These are phyloP conservation scores for Starmerella cellae DNA, from an alignment of 805 yeast genomes.

Conservation along the genomic window DNA sequence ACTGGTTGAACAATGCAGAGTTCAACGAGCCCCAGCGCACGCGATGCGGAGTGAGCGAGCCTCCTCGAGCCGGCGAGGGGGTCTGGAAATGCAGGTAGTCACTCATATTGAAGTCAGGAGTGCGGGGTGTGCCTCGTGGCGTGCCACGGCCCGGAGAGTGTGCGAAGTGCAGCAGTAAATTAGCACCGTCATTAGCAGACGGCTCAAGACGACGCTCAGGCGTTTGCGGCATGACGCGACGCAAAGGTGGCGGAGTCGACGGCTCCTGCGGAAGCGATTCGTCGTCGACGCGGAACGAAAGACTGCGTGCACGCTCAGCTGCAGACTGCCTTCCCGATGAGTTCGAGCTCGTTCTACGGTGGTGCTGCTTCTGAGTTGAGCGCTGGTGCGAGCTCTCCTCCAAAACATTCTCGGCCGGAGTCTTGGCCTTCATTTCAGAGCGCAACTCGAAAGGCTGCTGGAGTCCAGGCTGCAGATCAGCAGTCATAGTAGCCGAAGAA, in stretches of 20 bases:
- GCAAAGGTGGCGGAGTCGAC: conserved; percentile 16
- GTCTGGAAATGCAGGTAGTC: conserved; percentile 71
- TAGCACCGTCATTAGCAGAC: conserved; percentile 52
- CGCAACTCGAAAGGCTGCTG: not conserved
- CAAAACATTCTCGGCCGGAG: no score
- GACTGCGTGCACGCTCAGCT: not conserved
- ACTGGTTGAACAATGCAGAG: conserved; percentile 9
- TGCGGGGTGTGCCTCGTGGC: conserved; percentile 25
- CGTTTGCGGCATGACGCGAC: conserved; percentile 21
- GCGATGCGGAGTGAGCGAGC: conserved; percentile 11
- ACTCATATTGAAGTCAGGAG: conserved; percentile 53
- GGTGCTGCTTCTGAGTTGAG: no score
- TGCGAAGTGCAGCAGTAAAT: conserved; percentile 64
- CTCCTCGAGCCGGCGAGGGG: conserved; percentile 36
- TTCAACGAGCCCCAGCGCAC: conserved; percentile 13
- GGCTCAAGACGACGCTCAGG: conserved; percentile 20
- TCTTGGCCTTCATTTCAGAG: not conserved
- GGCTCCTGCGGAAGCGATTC: conserved; percentile 13
- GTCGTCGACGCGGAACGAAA: conserved; percentile 2
- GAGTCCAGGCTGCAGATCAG: not conserved
- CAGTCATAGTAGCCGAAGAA: not conserved
- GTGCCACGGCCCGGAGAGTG: conserved; percentile 49
- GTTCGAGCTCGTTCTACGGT: not conserved
- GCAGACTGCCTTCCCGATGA: not conserved
- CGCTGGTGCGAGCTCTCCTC: no score